Evolutionary conservation across 495 filamentous ascomycete species (phyloP).

Genomic region (Penicillium mononematosum): DNA sequence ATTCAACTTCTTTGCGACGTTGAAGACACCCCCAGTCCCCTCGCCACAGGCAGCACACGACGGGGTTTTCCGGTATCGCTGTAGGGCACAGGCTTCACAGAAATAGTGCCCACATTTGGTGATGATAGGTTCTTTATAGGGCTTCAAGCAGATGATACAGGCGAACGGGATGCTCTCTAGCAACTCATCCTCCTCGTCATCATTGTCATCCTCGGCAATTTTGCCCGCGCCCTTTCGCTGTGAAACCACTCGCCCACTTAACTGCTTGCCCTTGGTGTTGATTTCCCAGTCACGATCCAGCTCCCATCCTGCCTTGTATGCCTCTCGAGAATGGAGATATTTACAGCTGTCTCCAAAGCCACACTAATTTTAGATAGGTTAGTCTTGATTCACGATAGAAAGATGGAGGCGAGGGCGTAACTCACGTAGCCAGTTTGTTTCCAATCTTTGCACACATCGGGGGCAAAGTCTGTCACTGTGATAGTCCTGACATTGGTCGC

Average conservation of each 20-base stretch:
- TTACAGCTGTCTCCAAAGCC: conserved; percentile 54
- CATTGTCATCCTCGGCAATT: conserved; percentile 46
- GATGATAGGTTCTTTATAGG: conserved; percentile 78
- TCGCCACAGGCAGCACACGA: conserved; percentile 81
- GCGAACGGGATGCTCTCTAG: conserved; percentile 90
- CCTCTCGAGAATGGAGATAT: conserved; percentile 81
- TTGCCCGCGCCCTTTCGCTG: conserved; percentile 49
- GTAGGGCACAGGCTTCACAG: conserved; percentile 83
- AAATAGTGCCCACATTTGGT: conserved; percentile 97
- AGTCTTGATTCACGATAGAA: conserved; percentile 34
- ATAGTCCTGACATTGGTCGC: conserved; percentile 88
- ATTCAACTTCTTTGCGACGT: conserved; percentile 78
- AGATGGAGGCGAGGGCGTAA: neutral
- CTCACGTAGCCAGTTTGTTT: conserved; percentile 68
- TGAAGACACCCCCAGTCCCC: conserved; percentile 87
- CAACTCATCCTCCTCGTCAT: conserved; percentile 68
- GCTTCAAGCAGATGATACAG: conserved; percentile 85
- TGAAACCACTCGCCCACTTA: conserved; percentile 61
- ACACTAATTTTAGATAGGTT: neutral
- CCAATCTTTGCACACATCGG: conserved; percentile 95
- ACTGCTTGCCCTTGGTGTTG: conserved; percentile 70
- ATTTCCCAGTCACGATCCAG: conserved; percentile 92
- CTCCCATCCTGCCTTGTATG: conserved; percentile 94
- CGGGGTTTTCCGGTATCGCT: conserved; percentile 77
- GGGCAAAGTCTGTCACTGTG: conserved; percentile 86